Evolutionary conservation across 768 basidiomycete genomes (phyloP), one percentile per base, ranked within the genome.

Genomic region (Pisolithus albus): DNA sequence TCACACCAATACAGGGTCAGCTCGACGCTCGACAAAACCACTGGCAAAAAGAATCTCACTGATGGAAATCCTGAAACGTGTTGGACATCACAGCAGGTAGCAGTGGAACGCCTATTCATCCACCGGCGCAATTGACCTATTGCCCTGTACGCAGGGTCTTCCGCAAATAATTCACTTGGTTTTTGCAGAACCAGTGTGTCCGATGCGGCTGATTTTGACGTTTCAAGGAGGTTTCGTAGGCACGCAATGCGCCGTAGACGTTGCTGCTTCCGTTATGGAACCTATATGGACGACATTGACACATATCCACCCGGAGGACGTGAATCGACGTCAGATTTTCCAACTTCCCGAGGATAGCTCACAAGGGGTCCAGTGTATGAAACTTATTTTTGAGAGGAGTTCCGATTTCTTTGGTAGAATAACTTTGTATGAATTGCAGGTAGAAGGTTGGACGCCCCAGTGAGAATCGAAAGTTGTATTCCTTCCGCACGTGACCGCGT

Each of bases 211-310:
- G 16, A 71, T 69, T 18, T 54, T 90, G 55, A 89, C 84, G 2
- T 92, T 92, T 61, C 89, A 92, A 72, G 89, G 89, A 13, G 89
- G 89, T 2, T 92, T 92, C 63, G 90, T 85, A 0, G 88, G 87
- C 18, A 84, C 77, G 7, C 70, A 74, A 42, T 89, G 87, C 61
- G 60, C 70, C 1, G 59, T 90, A 8, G 70, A 77, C 41, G 60
- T 73, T 21, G 67, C 68, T 26, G 56, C 61, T 24, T 59, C 64
- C n/a, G 51, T 57, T 28, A 56, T 57, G 32, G 70, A 70, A 37
- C 53, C 63, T 23, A 68, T 69, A 42, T 88, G 86, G 86, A 65
- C 63, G 46, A 59, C 65, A 7, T 64, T 82, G 53, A 73, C 76
- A 1, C 71, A 75, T 19, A 71, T 91, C 57, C 90, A 82, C 61